Evolutionary conservation across 768 basidiomycete genomes (phyloP).

Genomic region (Suillus clintonianus): DNA sequence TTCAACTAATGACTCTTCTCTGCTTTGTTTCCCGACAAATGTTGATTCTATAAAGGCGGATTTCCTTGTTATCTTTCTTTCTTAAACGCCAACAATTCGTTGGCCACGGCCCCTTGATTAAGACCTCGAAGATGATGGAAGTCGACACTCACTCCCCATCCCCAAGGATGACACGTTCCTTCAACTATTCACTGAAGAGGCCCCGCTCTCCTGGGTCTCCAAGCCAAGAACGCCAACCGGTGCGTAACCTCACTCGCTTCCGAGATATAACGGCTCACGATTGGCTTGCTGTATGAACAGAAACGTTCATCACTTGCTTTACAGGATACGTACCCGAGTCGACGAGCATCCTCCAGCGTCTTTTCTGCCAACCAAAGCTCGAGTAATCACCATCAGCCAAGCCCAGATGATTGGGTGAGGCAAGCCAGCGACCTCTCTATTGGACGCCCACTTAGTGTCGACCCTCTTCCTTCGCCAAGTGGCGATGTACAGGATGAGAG

Average conservation of each 20-base stretch:
- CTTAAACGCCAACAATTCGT: not conserved
- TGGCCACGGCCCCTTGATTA: not conserved
- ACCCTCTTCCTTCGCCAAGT: not conserved
- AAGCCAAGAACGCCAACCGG: conserved; percentile 55
- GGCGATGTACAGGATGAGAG: conserved; percentile 36
- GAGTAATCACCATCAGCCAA: conserved; percentile 32
- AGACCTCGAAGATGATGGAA: conserved; percentile 43
- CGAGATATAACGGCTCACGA: not conserved
- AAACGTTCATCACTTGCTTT: conserved; percentile 58
- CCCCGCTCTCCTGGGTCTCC: conserved; percentile 59
- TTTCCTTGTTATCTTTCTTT: not conserved
- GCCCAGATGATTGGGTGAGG: conserved; percentile 75
- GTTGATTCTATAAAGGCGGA: not conserved
- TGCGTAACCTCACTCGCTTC: conserved; percentile 30
- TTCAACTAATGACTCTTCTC: not conserved
- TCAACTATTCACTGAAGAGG: conserved; percentile 47
- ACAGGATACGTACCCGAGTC: conserved; percentile 28
- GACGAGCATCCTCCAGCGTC: conserved; percentile 28
- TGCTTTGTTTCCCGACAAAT: not conserved
- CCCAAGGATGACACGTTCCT: conserved; percentile 35
- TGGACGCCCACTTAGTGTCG: conserved; percentile 43
- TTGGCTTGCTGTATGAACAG: conserved; percentile 33
- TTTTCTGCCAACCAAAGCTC: conserved; percentile 15
- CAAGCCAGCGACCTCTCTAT: conserved; percentile 71
- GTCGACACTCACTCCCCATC: conserved; percentile 52